These are phyloP conservation scores for Mimosa bimucronata DNA, from an alignment of 306 rosid genomes.

Conservation along the genomic window DNA sequence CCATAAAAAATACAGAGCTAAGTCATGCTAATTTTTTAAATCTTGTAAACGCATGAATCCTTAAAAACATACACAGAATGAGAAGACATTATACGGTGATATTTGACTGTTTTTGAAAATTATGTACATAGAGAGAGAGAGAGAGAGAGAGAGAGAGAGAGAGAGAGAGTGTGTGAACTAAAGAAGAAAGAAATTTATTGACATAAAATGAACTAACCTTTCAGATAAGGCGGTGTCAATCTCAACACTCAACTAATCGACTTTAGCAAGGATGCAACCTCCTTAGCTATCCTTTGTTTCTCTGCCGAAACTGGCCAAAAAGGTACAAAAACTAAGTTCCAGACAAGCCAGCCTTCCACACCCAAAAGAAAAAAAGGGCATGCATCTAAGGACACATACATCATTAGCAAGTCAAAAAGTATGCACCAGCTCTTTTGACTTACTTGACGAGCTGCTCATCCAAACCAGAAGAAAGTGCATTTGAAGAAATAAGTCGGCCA, in stretches of 20 bases:
- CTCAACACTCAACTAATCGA: conserved; percentile 83
- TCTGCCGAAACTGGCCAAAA: conserved; percentile 72
- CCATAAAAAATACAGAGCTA: background rate
- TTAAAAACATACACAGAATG: background rate
- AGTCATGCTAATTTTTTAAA: background rate
- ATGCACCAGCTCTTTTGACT: conserved; percentile 76
- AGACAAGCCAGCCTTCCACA: conserved; percentile 37
- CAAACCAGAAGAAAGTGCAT: conserved; percentile 58
- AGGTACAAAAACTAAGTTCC: conserved; percentile 38
- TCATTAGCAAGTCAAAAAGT: conserved; percentile 36
- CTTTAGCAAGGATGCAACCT: conserved; percentile 83
- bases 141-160: background rate
- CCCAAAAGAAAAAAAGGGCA: conserved; percentile 5
- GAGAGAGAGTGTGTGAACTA: background rate
- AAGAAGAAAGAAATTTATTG: too few species aligned
- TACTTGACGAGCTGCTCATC: conserved; percentile 81
- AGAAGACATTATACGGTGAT: background rate
- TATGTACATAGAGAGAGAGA: background rate
- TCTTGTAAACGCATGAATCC: background rate
- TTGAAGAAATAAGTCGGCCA: conserved; percentile 57
- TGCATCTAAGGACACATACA: conserved; percentile 31
- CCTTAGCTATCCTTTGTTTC: conserved; percentile 86
- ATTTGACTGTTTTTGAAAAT: background rate
- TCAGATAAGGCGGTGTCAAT: conserved; percentile 72
- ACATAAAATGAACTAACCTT: conserved; percentile 56